Percentiles rank a stretch among this genome's conserved stretches.
phyloP scores from a whole-genome alignment of 1,139 yeast species.

The Diutina siamensis region DNA sequence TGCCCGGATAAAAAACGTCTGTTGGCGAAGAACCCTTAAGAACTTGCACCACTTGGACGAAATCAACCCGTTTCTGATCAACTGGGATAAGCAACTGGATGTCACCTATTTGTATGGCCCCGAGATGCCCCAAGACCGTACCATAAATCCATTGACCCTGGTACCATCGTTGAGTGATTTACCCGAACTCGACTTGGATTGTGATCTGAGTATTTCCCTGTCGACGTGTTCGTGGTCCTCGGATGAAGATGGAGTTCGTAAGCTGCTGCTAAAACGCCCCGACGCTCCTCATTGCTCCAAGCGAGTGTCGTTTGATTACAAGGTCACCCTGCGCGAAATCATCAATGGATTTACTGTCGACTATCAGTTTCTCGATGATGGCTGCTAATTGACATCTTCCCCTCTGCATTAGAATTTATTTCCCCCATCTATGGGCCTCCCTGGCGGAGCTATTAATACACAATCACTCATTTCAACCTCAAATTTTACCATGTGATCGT shows the following conservation, averaged over 20 bases:
- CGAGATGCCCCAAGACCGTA: conserved; percentile 12
- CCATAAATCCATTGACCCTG: conserved; percentile 6
- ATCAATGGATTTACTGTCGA: conserved; percentile 32
- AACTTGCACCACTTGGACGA: conserved; percentile 20
- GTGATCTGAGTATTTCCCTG: conserved; percentile 8
- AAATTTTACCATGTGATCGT: too few relatives aligned
- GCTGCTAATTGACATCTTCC: neutral
- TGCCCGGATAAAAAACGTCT: conserved; percentile 24
- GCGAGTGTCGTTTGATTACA: conserved; percentile 28
- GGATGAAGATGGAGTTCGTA: conserved; percentile 2
- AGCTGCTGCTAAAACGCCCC: conserved; percentile 10
- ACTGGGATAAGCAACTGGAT: conserved; percentile 35
- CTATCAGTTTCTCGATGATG: conserved; percentile 30
- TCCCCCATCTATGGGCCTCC: neutral
- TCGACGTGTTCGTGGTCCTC: conserved; percentile 7
- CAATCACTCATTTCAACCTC: neutral
- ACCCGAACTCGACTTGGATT: conserved; percentile 7
- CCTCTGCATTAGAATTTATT: neutral
- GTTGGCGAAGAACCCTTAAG: conserved; percentile 33
- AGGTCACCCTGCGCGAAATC: conserved; percentile 31
- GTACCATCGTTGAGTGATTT: conserved; percentile 7
- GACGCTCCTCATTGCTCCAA: conserved; percentile 5
- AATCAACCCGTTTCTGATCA: conserved; percentile 24
- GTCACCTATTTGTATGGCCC: conserved; percentile 39
- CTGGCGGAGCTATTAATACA: neutral